Percentiles rank a stretch among this genome's conserved stretches.
These are phyloP conservation scores for Diaporthe sp. DNA, from an alignment of 2,329 filamentous ascomycete species.

Conservation along the genomic window DNA sequence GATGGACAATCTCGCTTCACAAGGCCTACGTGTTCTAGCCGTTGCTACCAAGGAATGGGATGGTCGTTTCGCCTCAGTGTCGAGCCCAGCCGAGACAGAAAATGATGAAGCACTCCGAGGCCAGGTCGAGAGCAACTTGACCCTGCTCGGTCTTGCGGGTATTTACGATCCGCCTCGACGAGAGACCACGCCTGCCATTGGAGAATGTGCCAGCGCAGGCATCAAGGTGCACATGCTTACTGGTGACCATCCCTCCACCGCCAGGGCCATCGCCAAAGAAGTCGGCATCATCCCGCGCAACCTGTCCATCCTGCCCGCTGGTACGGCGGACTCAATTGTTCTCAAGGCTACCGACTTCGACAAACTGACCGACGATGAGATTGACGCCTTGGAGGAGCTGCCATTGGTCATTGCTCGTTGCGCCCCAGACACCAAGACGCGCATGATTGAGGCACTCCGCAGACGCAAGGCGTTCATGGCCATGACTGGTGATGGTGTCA, in stretches of 20 bases:
- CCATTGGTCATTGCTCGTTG: constrained; percentile 88
- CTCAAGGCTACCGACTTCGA: constrained; percentile 86
- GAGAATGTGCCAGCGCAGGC: constrained; percentile 78
- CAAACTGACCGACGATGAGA: constrained; percentile 79
- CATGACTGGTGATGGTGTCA: constrained; percentile 92
- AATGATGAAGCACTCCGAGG: constrained; percentile 65
- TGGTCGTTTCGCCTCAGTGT: constrained; percentile 59
- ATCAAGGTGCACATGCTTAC: constrained; percentile 89
- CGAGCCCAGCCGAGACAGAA: constrained; percentile 50
- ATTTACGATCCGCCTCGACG: constrained; percentile 89
- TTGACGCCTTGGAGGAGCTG: constrained; percentile 81
- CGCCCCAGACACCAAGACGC: constrained; percentile 87
- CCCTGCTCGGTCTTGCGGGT: constrained; percentile 85
- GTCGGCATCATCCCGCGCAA: constrained; percentile 82
- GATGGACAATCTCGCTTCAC: constrained; percentile 72
- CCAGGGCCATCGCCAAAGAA: constrained; percentile 82
- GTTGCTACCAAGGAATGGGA: constrained; percentile 75
- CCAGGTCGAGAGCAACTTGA: constrained; percentile 76
- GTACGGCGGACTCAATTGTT: constrained; percentile 77
- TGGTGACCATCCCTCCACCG: constrained; percentile 85
- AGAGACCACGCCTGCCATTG: constrained; percentile 82
- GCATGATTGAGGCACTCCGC: constrained; percentile 91
- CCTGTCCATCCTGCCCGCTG: constrained; percentile 69
- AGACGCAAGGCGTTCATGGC: constrained; percentile 82
- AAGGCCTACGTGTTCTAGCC: constrained; percentile 80